phyloP scores from a whole-genome alignment of 2,329 filamentous ascomycete species.

The Dichotomopilus funicola region DNA sequence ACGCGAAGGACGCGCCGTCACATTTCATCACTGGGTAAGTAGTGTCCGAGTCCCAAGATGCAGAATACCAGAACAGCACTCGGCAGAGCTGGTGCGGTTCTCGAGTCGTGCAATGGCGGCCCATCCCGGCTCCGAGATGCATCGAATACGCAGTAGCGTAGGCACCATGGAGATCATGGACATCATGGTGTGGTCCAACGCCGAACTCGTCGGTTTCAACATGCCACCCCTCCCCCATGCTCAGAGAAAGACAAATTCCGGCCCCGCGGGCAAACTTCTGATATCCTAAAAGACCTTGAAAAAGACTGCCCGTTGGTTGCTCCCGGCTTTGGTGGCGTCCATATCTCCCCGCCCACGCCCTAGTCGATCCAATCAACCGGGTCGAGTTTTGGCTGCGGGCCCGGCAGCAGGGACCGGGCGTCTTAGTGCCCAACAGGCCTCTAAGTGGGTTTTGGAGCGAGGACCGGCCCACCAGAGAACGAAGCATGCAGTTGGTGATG shows the following conservation, averaged over 20 bases:
- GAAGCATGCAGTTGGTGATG: slow-evolving; percentile 6
- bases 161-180: neutral
- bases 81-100: too few species aligned
- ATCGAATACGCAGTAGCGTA: neutral
- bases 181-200: neutral
- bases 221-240: neutral
- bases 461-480: neutral
- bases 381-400: neutral
- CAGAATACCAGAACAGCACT: neutral
- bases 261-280: neutral
- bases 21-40: neutral
- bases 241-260: neutral
- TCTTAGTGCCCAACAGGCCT: neutral
- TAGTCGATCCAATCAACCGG: slow-evolving; percentile 4
- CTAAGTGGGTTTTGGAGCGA: neutral
- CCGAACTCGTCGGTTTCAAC: neutral
- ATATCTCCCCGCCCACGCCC: neutral
- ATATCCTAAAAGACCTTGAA: neutral
- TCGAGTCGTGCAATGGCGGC: slow-evolving; percentile 7
- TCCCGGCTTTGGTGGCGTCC: neutral
- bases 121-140: slow-evolving; percentile 4
- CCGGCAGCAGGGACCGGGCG: neutral
- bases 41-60: slow-evolving; percentile 3
- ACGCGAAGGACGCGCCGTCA: slow-evolving; percentile 4
- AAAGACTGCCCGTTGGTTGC: neutral